These are phyloP conservation scores for Apophysomyces variabilis DNA, from an alignment of 371 early-diverging fungal species.

Conservation along the genomic window DNA sequence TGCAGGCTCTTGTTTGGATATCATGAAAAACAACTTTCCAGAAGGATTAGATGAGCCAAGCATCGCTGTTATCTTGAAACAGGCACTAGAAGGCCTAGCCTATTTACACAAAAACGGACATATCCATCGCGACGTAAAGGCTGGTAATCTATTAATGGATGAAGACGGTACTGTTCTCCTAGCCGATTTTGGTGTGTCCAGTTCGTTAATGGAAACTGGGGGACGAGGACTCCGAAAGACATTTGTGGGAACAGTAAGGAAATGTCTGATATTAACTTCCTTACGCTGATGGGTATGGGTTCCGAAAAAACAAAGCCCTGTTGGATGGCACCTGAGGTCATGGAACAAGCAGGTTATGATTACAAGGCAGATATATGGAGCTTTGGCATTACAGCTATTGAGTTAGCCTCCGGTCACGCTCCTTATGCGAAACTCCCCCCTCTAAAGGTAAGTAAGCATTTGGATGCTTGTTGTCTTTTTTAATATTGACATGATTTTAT, in stretches of 20 bases:
- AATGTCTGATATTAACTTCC: background rate
- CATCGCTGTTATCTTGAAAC: constrained; percentile 84
- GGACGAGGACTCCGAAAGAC: constrained; percentile 76
- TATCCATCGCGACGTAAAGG: constrained; percentile 93
- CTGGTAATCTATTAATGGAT: constrained; percentile 86
- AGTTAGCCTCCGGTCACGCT: constrained; percentile 85
- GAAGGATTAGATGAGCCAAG: constrained; percentile 85
- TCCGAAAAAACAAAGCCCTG: constrained; percentile 49
- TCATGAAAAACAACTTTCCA: constrained; percentile 80
- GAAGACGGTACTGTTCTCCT: constrained; percentile 79
- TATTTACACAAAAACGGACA: constrained; percentile 87
- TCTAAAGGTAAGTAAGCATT: constrained; percentile 54
- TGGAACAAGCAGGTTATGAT: constrained; percentile 74
- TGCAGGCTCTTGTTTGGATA: constrained; percentile 79
- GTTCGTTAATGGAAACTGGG: constrained; percentile 78
- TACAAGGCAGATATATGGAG: constrained; percentile 89
- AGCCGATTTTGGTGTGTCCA: constrained; percentile 91
- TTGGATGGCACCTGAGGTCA: constrained; percentile 84
- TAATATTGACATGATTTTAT: background rate
- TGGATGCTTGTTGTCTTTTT: background rate
- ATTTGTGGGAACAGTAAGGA: constrained; percentile 56
- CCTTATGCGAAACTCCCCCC: constrained; percentile 87
- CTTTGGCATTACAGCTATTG: constrained; percentile 85
- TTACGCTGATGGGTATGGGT: background rate
- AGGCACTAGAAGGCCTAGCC: constrained; percentile 80